These are phyloP conservation scores for Mycena amicta DNA, from an alignment of 768 basidiomycete species.

Conservation along the genomic window DNA sequence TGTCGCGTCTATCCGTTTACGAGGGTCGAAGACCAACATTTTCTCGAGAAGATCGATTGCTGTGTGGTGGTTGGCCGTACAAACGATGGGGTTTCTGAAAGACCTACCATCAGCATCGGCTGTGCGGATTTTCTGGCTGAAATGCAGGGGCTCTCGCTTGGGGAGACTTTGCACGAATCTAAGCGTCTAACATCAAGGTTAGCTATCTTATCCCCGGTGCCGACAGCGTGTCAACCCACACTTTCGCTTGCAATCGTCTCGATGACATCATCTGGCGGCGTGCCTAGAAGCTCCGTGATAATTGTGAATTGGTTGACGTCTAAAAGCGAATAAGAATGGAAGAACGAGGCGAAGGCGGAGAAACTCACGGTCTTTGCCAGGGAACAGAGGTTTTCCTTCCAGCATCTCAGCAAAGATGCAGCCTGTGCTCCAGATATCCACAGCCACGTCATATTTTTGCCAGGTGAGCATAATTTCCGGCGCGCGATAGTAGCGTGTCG, in stretches of 20 bases:
- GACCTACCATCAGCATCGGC: constrained; percentile 81
- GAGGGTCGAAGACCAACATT: constrained; percentile 98
- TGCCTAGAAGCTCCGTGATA: constrained; percentile 96
- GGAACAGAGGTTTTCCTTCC: constrained; percentile 97
- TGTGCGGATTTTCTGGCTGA: constrained; percentile 89
- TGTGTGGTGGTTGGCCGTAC: constrained; percentile 30
- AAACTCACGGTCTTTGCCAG: constrained; percentile 96
- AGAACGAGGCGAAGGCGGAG: constrained; percentile 8
- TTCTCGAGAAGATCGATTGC: constrained; percentile 95
- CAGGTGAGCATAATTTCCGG: constrained; percentile 99
- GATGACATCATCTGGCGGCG: constrained; percentile 99
- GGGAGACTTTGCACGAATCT: constrained; percentile 98
- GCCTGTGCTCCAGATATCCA: constrained; percentile 99
- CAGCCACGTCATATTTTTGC: constrained; percentile 99
- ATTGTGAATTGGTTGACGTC: constrained; percentile 99
- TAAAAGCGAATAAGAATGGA: constrained; percentile 33
- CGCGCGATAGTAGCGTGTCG: constrained; percentile 97
- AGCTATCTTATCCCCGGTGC: constrained; percentile 15
- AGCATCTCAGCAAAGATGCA: constrained; percentile 99
- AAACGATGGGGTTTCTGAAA: not conserved
- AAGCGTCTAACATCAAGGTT: constrained; percentile 65
- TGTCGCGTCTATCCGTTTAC: constrained; percentile 93
- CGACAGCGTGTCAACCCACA: constrained; percentile 48
- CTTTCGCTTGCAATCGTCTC: constrained; percentile 98
- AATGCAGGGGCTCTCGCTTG: constrained; percentile 94